A percentile compares a stretch with the other conserved stretches of the same genome.
Conservation (phyloP, 192 early-diverging fungal species). For the Lobosporangium transversale region DNA sequence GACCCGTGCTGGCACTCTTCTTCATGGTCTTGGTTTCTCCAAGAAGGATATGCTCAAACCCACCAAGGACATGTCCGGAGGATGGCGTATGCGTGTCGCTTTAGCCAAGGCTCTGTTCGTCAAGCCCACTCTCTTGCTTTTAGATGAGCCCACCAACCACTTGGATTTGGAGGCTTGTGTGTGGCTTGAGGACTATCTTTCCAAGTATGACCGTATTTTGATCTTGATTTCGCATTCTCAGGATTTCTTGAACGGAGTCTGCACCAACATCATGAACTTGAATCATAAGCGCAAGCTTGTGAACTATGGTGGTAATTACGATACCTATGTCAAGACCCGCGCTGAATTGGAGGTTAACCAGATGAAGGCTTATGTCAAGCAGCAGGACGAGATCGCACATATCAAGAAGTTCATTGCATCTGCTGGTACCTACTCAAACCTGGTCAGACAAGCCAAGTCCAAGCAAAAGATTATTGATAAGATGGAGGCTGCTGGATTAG, state of each 20-base stretch:
- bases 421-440: constrained; percentile 99
- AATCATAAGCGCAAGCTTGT: constrained; percentile 87
- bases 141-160: constrained; percentile 95
- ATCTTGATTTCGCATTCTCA: constrained; percentile 93
- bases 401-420: constrained; percentile 99
- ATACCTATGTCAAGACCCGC: constrained; percentile 95
- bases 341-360: constrained; percentile 97
- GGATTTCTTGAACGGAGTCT: constrained; percentile 95
- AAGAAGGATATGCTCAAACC: constrained; percentile 87
- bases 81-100: constrained; percentile 99
- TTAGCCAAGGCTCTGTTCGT: constrained; percentile 96
- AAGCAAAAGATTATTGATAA: constrained; percentile 99
- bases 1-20: constrained; percentile 86
- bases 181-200: constrained; percentile 97
- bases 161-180: constrained; percentile 95
- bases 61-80: constrained; percentile 98
- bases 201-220: constrained; percentile 82
- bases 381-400: constrained; percentile 98
- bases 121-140: constrained; percentile 87
- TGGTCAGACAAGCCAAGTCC: constrained; percentile 95
- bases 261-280: constrained; percentile 94
- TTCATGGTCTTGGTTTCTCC: constrained; percentile 95
- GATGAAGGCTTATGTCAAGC: constrained; percentile 98
- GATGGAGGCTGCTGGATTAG: constrained; percentile 98
- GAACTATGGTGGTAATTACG: constrained; percentile 99